Conservation (phyloP, 768 basidiomycete genomes). For the Tricholoma sp. region DNA sequence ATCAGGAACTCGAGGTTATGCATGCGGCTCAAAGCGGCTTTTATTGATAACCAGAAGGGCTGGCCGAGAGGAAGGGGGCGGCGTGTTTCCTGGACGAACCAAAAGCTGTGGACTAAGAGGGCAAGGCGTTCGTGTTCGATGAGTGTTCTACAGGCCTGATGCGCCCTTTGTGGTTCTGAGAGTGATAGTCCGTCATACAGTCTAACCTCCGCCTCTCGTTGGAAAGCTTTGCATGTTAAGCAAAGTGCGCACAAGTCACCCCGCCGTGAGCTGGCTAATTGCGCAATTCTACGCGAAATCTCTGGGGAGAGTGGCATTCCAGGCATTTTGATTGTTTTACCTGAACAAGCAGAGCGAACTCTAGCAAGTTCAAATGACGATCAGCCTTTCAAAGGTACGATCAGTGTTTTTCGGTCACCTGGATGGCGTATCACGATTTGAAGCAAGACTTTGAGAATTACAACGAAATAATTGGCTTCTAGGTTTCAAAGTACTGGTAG, state of each 20-base stretch:
- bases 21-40: constrained; percentile 38
- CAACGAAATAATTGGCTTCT: not conserved
- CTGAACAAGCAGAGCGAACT: not conserved
- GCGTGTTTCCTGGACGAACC: constrained; percentile 31
- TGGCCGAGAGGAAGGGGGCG: constrained; percentile 21
- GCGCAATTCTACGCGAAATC: constrained; percentile 36
- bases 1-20: constrained; percentile 38
- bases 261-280: constrained; percentile 22
- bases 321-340: constrained; percentile 2
- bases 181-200: constrained; percentile 41
- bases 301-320: constrained; percentile 35
- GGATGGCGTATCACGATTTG: not conserved
- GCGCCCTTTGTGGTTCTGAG: constrained; percentile 28
- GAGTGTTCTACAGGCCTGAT: constrained; percentile 36
- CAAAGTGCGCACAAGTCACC: constrained; percentile 39
- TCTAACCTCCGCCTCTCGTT: constrained; percentile 40
- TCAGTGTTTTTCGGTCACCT: not conserved
- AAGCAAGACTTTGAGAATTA: not conserved
- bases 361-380: not conserved
- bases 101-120: constrained; percentile 37
- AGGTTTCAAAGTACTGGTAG: no score
- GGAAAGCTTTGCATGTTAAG: constrained; percentile 41
- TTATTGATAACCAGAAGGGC: constrained; percentile 41
- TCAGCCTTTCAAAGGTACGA: not conserved
- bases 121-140: constrained; percentile 30